phyloP scores from a whole-genome alignment of 345 rosid genomes.

The Reutealis trisperma region DNA sequence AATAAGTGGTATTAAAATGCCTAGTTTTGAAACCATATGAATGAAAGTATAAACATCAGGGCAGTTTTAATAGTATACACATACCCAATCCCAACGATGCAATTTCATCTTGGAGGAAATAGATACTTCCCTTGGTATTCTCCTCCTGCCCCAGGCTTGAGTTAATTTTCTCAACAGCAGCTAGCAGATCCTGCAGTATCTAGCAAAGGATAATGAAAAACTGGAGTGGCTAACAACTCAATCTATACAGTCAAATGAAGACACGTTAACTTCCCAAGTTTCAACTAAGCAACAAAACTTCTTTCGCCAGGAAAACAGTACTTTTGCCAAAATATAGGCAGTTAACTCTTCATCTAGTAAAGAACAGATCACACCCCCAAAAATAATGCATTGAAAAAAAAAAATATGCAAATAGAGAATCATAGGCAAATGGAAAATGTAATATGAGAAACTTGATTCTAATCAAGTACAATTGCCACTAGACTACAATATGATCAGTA shows the following conservation, averaged over 20 bases:
- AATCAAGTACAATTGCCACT: too few species aligned
- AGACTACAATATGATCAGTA: too few species aligned
- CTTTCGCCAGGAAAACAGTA: neutral
- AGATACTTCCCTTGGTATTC: conserved; percentile 35
- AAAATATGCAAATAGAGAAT: too few species aligned
- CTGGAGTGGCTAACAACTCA: neutral
- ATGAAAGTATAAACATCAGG: too few species aligned
- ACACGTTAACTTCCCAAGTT: neutral
- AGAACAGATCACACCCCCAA: too few species aligned
- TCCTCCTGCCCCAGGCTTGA: conserved; percentile 49
- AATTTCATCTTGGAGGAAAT: conserved; percentile 69
- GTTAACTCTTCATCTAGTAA: too few species aligned
- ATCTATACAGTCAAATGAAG: neutral
- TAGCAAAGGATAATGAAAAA: neutral
- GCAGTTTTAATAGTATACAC: neutral
- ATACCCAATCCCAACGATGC: conserved; percentile 63
- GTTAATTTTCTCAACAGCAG: conserved; percentile 73
- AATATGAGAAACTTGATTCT: too few species aligned
- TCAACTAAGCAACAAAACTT: neutral
- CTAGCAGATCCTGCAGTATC: conserved; percentile 60
- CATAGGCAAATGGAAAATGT: too few species aligned
- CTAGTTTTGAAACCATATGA: too few species aligned
- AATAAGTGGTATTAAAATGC: too few species aligned
- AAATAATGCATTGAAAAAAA: too few species aligned
- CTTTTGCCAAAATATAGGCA: neutral